Evolutionary conservation across 805 yeast species (phyloP), one percentile per base, ranked within the genome.

Genomic region (Nakazawaea anatomiae): DNA sequence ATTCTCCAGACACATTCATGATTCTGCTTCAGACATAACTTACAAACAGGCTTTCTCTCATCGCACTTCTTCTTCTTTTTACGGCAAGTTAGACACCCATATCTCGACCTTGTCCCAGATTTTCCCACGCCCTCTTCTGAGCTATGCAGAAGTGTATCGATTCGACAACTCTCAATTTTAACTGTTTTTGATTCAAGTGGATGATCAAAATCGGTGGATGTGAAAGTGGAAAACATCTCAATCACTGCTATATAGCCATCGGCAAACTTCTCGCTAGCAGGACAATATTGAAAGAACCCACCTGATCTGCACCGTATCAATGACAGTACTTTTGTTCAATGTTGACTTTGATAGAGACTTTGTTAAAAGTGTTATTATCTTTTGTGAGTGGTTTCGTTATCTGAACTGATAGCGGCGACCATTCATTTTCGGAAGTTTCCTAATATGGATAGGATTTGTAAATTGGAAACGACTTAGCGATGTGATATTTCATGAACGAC

Each of bases 11-110:
- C 52, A 55, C 77, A 73, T 35, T 54, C 58, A 3, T 61, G 40
- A 10, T 58, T 57, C 46, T 63, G 61, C 50, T 62, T 65, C 36
- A 52, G 40, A 48, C 82, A 76, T n/a, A 67, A 58, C 1, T 75
- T 71, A 57, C 82, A 76, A 3, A 67, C 61, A 1, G 82, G 82
- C 50, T 67, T 69, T 7, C 55, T 58, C 56, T 76, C 76, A 59
- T 76, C 80, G 60, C 82, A 76, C 51, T 75, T 76, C 59, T 75
- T 76, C 65, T 75, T 76, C 55, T 72, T 64, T 53, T 61, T 63
- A 46, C 74, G 64, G 55, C 81, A 76, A 47, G 61, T 62, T 6
- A 60, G 43, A 51, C 78, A 74, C 0, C 77, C 77, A 25, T 55
- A 52, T 42, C 66, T 65, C 0, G 76, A 72, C 9, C 75, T 52